Percentiles rank a stretch among this genome's conserved stretches.
These are phyloP conservation scores for Diaporthe caulivora DNA, from an alignment of 2,329 filamentous ascomycete species.

Conservation along the genomic window DNA sequence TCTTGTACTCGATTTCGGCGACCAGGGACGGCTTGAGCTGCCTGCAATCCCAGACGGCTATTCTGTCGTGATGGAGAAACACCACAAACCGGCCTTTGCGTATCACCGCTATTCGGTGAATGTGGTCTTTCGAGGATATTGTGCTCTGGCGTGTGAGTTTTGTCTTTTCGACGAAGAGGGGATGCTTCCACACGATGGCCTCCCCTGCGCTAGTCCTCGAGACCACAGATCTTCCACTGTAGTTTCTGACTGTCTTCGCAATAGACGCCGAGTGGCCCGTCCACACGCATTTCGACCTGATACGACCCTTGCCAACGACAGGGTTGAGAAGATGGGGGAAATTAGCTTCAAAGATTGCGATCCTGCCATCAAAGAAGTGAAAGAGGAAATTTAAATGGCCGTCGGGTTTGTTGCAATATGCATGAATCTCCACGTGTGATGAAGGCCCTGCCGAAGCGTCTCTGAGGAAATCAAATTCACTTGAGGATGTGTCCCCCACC, in stretches of 20 bases:
- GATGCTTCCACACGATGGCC: constrained; percentile 85
- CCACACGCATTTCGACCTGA: constrained; percentile 77
- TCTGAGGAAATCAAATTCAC: constrained; percentile 62
- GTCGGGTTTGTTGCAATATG: constrained; percentile 75
- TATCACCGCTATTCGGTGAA: constrained; percentile 84
- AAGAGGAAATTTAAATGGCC: constrained; percentile 79
- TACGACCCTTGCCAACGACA: constrained; percentile 68
- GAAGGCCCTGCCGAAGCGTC: constrained; percentile 44
- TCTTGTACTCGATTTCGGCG: constrained; percentile 67
- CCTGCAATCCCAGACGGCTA: constrained; percentile 86
- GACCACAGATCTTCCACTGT: constrained; percentile 82
- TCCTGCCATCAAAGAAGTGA: constrained; percentile 87
- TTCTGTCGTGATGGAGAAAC: constrained; percentile 78
- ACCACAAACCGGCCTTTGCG: constrained; percentile 83
- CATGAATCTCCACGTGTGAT: constrained; percentile 75
- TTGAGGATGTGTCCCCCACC: constrained; percentile 75
- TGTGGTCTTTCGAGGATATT: constrained; percentile 76
- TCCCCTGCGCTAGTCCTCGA: constrained; percentile 85
- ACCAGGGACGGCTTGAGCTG: constrained; percentile 69
- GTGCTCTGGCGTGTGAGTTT: constrained; percentile 75
- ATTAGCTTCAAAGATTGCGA: constrained; percentile 84
- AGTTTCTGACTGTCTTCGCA: constrained; percentile 88
- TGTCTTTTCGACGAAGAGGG: constrained; percentile 60
- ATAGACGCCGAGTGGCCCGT: constrained; percentile 86
- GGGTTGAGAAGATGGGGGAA: constrained; percentile 87